These are phyloP conservation scores for Neonothopanus nambi DNA, from an alignment of 1,284 basidiomycete species.

Conservation along the genomic window DNA sequence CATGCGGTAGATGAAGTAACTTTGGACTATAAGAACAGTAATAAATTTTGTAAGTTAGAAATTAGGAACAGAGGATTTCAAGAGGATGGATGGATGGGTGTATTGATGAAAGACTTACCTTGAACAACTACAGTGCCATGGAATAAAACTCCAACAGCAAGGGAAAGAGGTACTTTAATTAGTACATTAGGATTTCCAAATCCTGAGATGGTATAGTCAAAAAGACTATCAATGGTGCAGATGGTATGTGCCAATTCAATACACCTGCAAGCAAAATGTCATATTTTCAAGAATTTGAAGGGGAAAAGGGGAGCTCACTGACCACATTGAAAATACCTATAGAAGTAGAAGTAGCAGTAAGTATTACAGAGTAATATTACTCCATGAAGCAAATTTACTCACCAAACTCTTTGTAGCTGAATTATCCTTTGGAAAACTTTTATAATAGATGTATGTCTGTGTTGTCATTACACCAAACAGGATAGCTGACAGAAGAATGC, in stretches of 20 bases:
- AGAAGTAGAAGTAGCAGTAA: not conserved
- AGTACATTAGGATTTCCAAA: not conserved
- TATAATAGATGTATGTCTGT: slow-evolving; percentile 7
- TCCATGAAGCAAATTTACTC: not conserved
- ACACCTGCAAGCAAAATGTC: not conserved
- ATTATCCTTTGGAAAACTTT: not conserved
- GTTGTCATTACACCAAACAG: slow-evolving; percentile 4
- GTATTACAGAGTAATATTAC: too few species aligned
- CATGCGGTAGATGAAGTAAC: slow-evolving; percentile 1
- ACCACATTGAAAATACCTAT: not conserved
- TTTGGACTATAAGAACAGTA: not conserved
- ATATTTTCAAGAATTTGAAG: not conserved
- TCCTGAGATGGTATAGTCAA: not conserved
- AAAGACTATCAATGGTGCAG: not conserved
- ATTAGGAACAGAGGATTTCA: too few species aligned
- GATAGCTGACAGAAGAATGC: not conserved
- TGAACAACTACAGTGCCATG: not conserved
- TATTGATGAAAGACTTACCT: not conserved
- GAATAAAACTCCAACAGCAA: not conserved
- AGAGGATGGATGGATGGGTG: too few species aligned
- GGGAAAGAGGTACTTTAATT: not conserved
- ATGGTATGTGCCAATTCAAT: not conserved
- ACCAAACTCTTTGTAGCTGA: not conserved
- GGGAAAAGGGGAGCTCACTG: not conserved
- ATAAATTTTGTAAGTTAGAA: not conserved